Conservation (phyloP, 2,329 filamentous ascomycete genomes). For the Sphaerulina vaccinii region DNA sequence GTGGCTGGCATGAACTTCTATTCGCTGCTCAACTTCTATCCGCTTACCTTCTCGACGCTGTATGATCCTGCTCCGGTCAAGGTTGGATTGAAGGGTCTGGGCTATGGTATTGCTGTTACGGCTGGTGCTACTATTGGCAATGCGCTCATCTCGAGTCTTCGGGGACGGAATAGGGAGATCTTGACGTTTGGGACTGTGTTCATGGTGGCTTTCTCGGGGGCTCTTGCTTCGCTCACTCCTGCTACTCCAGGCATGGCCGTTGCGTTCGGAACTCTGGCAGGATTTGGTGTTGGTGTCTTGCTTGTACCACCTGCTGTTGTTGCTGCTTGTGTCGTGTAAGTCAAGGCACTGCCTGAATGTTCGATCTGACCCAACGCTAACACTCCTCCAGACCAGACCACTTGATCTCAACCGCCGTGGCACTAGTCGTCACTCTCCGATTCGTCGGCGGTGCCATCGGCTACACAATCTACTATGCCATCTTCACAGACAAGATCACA, state of each 20-base stretch:
- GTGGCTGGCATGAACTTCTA: too few species aligned
- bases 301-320: slow-evolving; percentile 66
- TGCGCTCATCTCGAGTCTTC: slow-evolving; percentile 56
- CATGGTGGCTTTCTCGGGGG: slow-evolving; percentile 59
- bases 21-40: too few species aligned
- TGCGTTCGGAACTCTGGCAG: slow-evolving; percentile 58
- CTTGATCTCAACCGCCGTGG: slow-evolving; percentile 65
- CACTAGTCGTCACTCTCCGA: slow-evolving; percentile 65
- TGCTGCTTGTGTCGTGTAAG: slow-evolving; percentile 43
- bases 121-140: slow-evolving; percentile 59
- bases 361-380: not conserved
- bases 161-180: slow-evolving; percentile 58
- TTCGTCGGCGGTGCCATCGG: slow-evolving; percentile 59
- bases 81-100: too few species aligned
- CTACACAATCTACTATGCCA: slow-evolving; percentile 47
- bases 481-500: slow-evolving; percentile 48
- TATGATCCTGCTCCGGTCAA: too few species aligned
- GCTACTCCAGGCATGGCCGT: slow-evolving; percentile 24
- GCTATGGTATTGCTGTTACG: slow-evolving; percentile 60
- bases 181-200: slow-evolving; percentile 59
- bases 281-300: slow-evolving; percentile 64
- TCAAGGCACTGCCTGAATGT: not conserved
- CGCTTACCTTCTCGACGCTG: too few species aligned
- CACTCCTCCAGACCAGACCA: slow-evolving; percentile 57
- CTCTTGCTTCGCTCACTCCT: slow-evolving; percentile 25